Evolutionary conservation across 352 stramenopile genomes (phyloP), one percentile per base, ranked within the genome.

Genomic region (Pythium insidiosum): DNA sequence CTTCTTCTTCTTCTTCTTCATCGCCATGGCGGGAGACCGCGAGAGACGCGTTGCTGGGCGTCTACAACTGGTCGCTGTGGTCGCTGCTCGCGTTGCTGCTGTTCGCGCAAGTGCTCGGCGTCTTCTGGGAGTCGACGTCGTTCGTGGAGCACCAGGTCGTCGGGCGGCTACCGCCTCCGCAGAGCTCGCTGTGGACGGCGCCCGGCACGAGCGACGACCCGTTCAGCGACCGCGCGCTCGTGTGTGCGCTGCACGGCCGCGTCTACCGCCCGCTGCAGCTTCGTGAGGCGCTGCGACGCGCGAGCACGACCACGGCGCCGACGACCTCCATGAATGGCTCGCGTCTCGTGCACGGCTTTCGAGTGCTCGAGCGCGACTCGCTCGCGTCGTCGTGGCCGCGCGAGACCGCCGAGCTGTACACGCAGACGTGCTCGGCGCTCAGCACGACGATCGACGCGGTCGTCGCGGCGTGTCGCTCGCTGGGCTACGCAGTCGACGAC

Each of bases 151-250:
- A 35, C 13, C 2, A 54, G 20, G 1, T 51, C 10, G 64, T 54
- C 26, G 67, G 63, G 4, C 43, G 23, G 0, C 28, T 42, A 0
- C 67, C 61, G 1, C n/a, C n/a, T n/a, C 6, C 25, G 1, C 6
- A 44, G 0, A 48, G 48, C 0, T 0, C 15, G 16, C 36, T 33
- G 6, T 31, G 18, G 0, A 36, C 52, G 20, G 47, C 33, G 9
- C n/a, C n/a, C n/a, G 62, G 64, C 37, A 41, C 18, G 13, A 81
- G 79, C 41, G 72, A 82, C 38, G 68, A 71, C 23, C 64, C 61
- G 6, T 72, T 63, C 31, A 65, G 62, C 0, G 72, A 82, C 38
- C 68, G 72, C 3, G 2, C 64, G 6, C n/a, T 85, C 15, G 67
- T 58, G n/a, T 82, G 72, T 39, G 53, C 63, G 3, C 52, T 63